Conservation (phyloP, 1,284 basidiomycete species). For the Moesziomyces antarcticus region DNA sequence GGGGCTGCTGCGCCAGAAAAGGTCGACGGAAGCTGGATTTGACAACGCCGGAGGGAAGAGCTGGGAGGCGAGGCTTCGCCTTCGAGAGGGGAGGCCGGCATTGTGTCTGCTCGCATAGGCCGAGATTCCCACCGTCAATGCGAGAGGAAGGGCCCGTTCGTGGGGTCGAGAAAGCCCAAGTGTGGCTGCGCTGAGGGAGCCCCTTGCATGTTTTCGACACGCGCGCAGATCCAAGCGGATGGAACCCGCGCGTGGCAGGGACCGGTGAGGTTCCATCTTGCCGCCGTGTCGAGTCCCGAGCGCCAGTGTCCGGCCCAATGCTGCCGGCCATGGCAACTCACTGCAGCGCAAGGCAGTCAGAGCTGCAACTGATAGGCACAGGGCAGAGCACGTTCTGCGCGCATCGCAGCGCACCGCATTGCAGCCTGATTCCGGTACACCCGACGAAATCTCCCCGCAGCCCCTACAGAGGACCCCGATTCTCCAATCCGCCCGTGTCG, state of each 20-base stretch:
- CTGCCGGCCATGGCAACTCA: not conserved
- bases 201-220: slow-evolving; percentile 3
- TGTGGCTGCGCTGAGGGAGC: not conserved
- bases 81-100: not conserved
- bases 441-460: not conserved
- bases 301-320: not conserved
- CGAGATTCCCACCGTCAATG: too few relatives aligned
- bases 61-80: too few relatives aligned
- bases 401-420: not conserved
- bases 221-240: not conserved
- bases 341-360: too few relatives aligned
- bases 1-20: slow-evolving; percentile 9
- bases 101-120: not conserved
- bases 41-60: not conserved
- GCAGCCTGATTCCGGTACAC: not conserved
- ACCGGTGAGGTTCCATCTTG: not conserved
- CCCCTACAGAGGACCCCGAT: too few relatives aligned
- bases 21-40: not conserved
- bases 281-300: slow-evolving; percentile 1
- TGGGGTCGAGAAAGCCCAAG: too few relatives aligned
- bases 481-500: too few relatives aligned
- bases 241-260: not conserved
- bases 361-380: too few relatives aligned
- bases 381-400: not conserved
- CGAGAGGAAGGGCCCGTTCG: not conserved